Evolutionary conservation across 2,329 filamentous ascomycete species (phyloP).

Genomic region (Dactylellina haptotyla): DNA sequence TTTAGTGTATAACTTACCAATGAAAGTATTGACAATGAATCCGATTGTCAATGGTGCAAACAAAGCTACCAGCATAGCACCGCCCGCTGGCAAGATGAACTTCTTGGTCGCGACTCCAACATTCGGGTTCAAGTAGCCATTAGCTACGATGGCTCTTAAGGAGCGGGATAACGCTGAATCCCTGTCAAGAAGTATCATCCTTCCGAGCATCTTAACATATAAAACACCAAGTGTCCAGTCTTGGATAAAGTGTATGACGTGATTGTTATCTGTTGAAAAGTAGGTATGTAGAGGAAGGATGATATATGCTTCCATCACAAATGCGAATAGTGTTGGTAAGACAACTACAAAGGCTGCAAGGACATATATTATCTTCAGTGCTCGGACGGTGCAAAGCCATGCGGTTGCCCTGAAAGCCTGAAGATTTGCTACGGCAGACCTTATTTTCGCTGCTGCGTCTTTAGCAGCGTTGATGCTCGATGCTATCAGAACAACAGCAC

Average conservation of each 20-base stretch:
- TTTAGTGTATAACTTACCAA: slow-evolving; percentile 44
- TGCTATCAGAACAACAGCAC: slow-evolving; percentile 72
- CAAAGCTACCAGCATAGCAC: slow-evolving; percentile 73
- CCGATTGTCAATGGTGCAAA: slow-evolving; percentile 72
- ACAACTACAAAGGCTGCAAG: slow-evolving; percentile 79
- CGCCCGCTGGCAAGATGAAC: slow-evolving; percentile 79
- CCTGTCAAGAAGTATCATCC: slow-evolving; percentile 74
- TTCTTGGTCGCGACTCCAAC: slow-evolving; percentile 81
- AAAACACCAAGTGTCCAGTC: slow-evolving; percentile 93
- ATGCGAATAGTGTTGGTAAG: slow-evolving; percentile 80
- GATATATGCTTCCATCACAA: slow-evolving; percentile 86
- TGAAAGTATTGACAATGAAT: slow-evolving; percentile 64
- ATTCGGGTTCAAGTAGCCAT: slow-evolving; percentile 84
- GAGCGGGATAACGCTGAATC: slow-evolving; percentile 78
- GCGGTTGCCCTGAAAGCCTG: slow-evolving; percentile 42
- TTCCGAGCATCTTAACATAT: slow-evolving; percentile 82
- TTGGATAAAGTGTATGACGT: slow-evolving; percentile 87
- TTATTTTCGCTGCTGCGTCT: slow-evolving; percentile 27
- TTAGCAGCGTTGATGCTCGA: slow-evolving; percentile 57
- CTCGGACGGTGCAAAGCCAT: slow-evolving; percentile 55
- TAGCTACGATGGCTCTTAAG: slow-evolving; percentile 68
- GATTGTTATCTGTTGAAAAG: slow-evolving; percentile 64
- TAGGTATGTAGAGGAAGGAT: slow-evolving; percentile 87
- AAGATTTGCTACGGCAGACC: slow-evolving; percentile 29
- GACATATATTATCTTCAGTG: slow-evolving; percentile 73